A percentile compares a stretch with the other conserved stretches of the same genome.
These are phyloP conservation scores for Groenewaldozyma auringiensis DNA, from an alignment of 1,139 yeast species.

Conservation along the genomic window DNA sequence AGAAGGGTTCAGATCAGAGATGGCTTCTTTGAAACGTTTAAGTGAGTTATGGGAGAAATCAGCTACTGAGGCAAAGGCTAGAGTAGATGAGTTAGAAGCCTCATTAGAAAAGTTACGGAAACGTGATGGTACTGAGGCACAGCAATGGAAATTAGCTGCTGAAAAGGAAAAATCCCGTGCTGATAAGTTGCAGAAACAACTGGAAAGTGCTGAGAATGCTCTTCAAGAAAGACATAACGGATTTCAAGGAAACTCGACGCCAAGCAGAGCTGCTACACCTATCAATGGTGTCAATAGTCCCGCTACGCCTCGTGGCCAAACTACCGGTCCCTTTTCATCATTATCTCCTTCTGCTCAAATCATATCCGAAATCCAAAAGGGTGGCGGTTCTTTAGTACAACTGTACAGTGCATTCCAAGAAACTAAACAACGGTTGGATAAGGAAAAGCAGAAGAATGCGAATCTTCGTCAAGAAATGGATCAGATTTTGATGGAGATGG, in stretches of 20 bases:
- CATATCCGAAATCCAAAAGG: conserved; percentile 42
- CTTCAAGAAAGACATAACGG: conserved; percentile 23
- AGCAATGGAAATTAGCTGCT: conserved; percentile 27
- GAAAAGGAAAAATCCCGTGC: conserved; percentile 25
- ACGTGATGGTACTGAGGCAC: conserved; percentile 25
- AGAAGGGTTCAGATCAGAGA: conserved; percentile 53
- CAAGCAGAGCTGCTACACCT: conserved; percentile 9
- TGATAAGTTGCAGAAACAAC: conserved; percentile 24
- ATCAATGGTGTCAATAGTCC: conserved; percentile 13
- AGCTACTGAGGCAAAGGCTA: conserved; percentile 23
- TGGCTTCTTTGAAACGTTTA: conserved; percentile 56
- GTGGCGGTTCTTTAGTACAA: conserved; percentile 57
- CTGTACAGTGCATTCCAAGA: conserved; percentile 56
- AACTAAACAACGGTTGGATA: conserved; percentile 57
- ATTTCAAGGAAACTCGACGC: conserved; percentile 9
- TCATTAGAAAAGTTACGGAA: conserved; percentile 36
- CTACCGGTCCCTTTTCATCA: conserved; percentile 13
- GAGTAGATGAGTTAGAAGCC: conserved; percentile 39
- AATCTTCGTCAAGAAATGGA: conserved; percentile 64
- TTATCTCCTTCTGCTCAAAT: conserved; percentile 40
- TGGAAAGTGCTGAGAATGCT: conserved; percentile 26
- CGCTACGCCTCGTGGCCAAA: conserved; percentile 11
- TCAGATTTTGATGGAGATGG: conserved; percentile 65
- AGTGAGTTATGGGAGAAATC: conserved; percentile 52
- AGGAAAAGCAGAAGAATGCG: conserved; percentile 66